Evolutionary conservation across 768 basidiomycete genomes (phyloP).

Genomic region (Hortiboletus flavorubellus): DNA sequence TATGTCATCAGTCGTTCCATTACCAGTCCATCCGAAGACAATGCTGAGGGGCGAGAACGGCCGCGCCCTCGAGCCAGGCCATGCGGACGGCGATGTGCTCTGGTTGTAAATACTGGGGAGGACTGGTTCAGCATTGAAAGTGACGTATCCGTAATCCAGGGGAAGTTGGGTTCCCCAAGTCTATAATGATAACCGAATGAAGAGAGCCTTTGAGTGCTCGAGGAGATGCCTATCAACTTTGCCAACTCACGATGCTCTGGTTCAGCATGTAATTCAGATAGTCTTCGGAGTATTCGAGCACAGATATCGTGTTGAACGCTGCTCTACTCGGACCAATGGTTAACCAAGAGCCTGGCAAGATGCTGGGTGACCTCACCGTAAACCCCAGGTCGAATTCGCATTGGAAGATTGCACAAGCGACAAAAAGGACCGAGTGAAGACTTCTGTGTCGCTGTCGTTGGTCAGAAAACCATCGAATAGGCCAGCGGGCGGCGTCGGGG

Average conservation of each 20-base stretch:
- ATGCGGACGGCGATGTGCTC: constrained; percentile 40
- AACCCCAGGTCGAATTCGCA: constrained; percentile 14
- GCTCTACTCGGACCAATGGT: constrained; percentile 13
- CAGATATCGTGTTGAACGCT: constrained; percentile 24
- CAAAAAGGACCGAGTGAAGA: constrained; percentile 21
- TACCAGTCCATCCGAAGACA: constrained; percentile 41
- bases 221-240: background rate
- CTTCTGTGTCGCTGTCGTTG: constrained; percentile 1
- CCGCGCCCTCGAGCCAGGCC: constrained; percentile 40
- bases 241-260: constrained; percentile 16
- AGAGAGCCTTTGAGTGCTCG: background rate
- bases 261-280: constrained; percentile 19
- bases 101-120: constrained; percentile 40
- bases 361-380: constrained; percentile 22
- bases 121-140: constrained; percentile 53
- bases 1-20: constrained; percentile 35
- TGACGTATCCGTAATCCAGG: constrained; percentile 36
- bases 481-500: constrained; percentile 28
- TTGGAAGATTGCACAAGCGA: constrained; percentile 26
- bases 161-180: constrained; percentile 40
- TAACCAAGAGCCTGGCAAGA: background rate
- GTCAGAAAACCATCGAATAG: constrained; percentile 32
- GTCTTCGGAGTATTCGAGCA: constrained; percentile 17
- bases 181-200: constrained; percentile 35
- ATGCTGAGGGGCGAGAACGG: constrained; percentile 47